These are phyloP conservation scores for Apophysomyces trapeziformis DNA, from an alignment of 371 early-diverging fungal species.

Conservation along the genomic window DNA sequence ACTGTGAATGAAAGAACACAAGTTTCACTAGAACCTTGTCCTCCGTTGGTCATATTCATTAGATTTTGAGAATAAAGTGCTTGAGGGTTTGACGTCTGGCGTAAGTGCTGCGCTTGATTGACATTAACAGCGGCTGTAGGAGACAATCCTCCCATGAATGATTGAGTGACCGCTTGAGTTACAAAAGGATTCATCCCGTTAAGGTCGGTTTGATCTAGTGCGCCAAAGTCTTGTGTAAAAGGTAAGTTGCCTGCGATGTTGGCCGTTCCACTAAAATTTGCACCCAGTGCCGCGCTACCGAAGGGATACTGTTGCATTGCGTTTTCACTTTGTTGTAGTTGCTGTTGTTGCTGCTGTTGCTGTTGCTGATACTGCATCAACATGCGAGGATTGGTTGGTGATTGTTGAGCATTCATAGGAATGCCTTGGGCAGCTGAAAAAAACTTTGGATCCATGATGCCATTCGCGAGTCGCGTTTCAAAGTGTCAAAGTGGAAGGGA, in stretches of 20 bases:
- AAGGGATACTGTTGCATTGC: conserved; percentile 25
- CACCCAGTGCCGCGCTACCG: conserved; percentile 14
- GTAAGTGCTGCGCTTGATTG: conserved; percentile 22
- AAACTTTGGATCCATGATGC: conserved; percentile 47
- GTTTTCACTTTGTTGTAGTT: conserved; percentile 29
- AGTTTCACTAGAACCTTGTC: conserved; percentile 17
- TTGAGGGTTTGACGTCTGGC: conserved; percentile 22
- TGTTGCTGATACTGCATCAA: conserved; percentile 44
- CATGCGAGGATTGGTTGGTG: conserved; percentile 32
- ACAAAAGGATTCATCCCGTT: conserved; percentile 29
- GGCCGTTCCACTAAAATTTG: conserved; percentile 25
- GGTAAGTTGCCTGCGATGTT: conserved; percentile 29
- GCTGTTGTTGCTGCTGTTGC: conserved; percentile 31
- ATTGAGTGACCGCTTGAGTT: conserved; percentile 20
- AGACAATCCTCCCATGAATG: conserved; percentile 21
- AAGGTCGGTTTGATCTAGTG: conserved; percentile 36
- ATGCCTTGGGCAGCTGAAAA: conserved; percentile 40
- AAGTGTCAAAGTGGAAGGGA: neutral
- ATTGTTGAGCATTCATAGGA: conserved; percentile 32
- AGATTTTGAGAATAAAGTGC: conserved; percentile 35
- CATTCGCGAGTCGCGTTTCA: conserved; percentile 4
- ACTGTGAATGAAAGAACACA: conserved; percentile 11
- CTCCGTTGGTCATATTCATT: conserved; percentile 17
- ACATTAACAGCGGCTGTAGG: conserved; percentile 10
- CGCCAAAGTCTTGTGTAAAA: conserved; percentile 32